Conservation (phyloP, 306 rosid genomes). For the Inga laurina region DNA sequence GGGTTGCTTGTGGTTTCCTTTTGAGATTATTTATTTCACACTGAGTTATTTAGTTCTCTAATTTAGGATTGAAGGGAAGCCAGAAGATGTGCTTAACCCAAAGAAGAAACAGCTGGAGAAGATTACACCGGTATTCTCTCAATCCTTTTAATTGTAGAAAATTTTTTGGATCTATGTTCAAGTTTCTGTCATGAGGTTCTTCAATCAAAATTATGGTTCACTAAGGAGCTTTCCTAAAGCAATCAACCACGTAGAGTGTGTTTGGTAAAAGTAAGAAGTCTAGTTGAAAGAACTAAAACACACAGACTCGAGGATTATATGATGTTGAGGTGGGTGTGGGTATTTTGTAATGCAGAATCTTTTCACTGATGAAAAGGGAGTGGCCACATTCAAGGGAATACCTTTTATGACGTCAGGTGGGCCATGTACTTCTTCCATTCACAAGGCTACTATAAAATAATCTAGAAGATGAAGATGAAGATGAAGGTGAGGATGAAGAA, state of each 20-base stretch:
- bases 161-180: neutral
- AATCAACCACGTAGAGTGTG: neutral
- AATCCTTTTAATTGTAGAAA: neutral
- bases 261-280: neutral
- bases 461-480: constrained; percentile 25
- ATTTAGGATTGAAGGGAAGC: constrained; percentile 87
- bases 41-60: constrained; percentile 12
- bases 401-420: constrained; percentile 92
- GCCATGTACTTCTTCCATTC: constrained; percentile 78
- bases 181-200: neutral
- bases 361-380: constrained; percentile 81
- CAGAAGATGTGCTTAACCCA: constrained; percentile 97
- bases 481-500: neutral
- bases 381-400: constrained; percentile 89
- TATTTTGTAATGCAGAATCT: constrained; percentile 70
- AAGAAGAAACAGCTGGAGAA: constrained; percentile 97
- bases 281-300: neutral
- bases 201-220: neutral
- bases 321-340: constrained; percentile 13
- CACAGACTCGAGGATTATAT: neutral
- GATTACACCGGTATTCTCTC: constrained; percentile 75
- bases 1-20: neutral
- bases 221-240: neutral
- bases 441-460: constrained; percentile 72
- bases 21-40: constrained; percentile 17